These are phyloP conservation scores for Amaranthus hypochondriacus DNA, from an alignment of 148 eudicot genomes.

Conservation along the genomic window DNA sequence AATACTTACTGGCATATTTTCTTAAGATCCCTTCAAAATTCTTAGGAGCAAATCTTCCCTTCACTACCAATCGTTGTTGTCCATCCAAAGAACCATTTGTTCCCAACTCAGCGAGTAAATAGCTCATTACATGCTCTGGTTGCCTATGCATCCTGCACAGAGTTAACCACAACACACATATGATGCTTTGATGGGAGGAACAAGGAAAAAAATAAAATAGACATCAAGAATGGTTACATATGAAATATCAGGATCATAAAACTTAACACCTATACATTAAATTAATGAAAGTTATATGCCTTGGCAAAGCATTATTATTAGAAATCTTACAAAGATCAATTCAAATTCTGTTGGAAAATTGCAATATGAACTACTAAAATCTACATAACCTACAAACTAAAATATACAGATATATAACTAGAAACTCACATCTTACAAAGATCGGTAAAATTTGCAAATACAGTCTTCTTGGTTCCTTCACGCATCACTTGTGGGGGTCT, in stretches of 20 bases:
- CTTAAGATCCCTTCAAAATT: constrained; percentile 85
- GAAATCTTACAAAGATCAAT: too few relatives aligned
- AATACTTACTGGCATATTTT: constrained; percentile 80
- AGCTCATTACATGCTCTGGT: constrained; percentile 95
- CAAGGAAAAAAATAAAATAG: not conserved
- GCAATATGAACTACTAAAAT: too few relatives aligned
- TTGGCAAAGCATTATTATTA: too few relatives aligned
- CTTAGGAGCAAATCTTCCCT: constrained; percentile 91
- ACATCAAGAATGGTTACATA: not conserved
- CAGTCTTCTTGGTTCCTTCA: constrained; percentile 97
- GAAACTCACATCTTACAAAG: constrained; percentile 71
- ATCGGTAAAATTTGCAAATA: constrained; percentile 87
- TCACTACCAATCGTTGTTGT: constrained; percentile 73
- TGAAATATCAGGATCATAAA: not conserved
- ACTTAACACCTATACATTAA: not conserved
- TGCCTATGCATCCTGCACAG: constrained; percentile 86
- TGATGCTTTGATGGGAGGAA: too few relatives aligned
- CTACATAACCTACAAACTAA: not conserved
- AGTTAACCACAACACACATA: too few relatives aligned
- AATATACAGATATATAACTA: not conserved
- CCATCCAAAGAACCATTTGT: constrained; percentile 97
- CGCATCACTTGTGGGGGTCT: constrained; percentile 98
- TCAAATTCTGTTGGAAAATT: too few relatives aligned
- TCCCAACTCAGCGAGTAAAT: constrained; percentile 89
- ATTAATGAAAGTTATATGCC: too few relatives aligned